phyloP scores from a whole-genome alignment of 176 grass and related monocot species.

The Sorghum bicolor region Sorghum_bicolor_NCBIv3 NC_012871.2:71236001-71236500 shows the following conservation, averaged over 20 bases:
- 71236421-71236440: background rate
- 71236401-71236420: conserved; percentile 42
- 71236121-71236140: background rate
- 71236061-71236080: background rate
- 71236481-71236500: background rate
- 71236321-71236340: conserved; percentile 5
- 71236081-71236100: background rate
- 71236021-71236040: background rate
- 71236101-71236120: background rate
- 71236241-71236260: conserved; percentile 35
- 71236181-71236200: conserved; percentile 17
- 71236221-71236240: conserved; percentile 17
- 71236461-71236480: background rate
- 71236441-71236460: background rate
- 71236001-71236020: conserved; percentile 8
- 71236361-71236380: conserved; percentile 11
- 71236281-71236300: conserved; percentile 11
- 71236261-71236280: conserved; percentile 20
- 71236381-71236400: conserved; percentile 8
- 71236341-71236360: conserved; percentile 25
- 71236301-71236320: background rate
- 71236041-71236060: conserved; percentile 18
- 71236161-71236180: conserved; percentile 25
- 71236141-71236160: background rate
- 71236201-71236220: conserved; percentile 4